Base-by-base conservation (phyloP, 345 rosid genomes). In the Pseudoturritis turrita region DNA sequence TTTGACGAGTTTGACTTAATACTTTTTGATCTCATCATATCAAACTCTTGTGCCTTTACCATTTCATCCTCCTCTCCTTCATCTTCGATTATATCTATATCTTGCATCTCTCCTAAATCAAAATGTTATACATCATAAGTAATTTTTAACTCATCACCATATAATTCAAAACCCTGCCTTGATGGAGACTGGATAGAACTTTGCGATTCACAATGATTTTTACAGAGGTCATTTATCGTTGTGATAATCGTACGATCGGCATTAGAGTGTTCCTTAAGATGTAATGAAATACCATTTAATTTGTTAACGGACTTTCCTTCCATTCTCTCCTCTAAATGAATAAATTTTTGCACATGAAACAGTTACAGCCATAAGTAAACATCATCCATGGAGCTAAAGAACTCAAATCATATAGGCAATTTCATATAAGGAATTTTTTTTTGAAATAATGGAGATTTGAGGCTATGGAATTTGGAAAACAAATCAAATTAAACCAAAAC, bases 111-210 rank as follows among this genome's bases (percentile, higher is more conserved):
- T 74, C 86, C 88, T 49, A 85, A 82, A 29, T 80, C 89, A 50
- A 94, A 95, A 79, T 91, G 89, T 74, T 75, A 75, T 74, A 94
- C 68, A 78, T 94, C 96, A 3, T 85, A 88, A 71, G 91, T 96
- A 39, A 94, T 89, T 81, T 96, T 89, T 0, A 96, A 94, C 80
- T 94, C 98, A 58, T 86, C 92, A 4, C 88, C 97, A 72, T 82
- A 83, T 0, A 91, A 86, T 33, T 85, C 92, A 81, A 80, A 87
- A 79, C 95, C 88, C 15, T 79, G 87, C 81, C 96, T 82, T 2
- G 96, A 89, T 11, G 88, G 91, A 35, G 98, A 89, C 14, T 78
- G 91, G 36, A 87, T 89, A 40, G 97, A 89, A 71, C 98, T 87
- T 83, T 89, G 91, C 90, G 91, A 82, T 58, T 91, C 96, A 54